Evolutionary conservation across 208 protist species (phyloP), one percentile per base, ranked within the genome.

Genomic region (Vickermania spadyakhi): DNA sequence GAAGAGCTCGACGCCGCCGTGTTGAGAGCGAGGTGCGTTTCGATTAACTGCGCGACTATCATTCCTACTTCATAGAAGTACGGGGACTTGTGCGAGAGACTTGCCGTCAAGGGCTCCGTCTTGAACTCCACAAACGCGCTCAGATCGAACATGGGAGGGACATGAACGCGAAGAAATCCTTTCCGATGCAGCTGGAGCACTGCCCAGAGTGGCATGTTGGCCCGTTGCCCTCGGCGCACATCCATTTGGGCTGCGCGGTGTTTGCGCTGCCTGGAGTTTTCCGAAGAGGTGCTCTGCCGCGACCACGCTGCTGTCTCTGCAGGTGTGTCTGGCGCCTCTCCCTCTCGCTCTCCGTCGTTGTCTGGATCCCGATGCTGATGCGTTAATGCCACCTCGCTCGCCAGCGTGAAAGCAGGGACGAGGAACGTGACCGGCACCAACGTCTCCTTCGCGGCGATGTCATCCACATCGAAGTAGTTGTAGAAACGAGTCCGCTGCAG

Each of bases 51-150:
- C 53, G 72, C 81, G 23, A 87, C 59, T 26, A 54, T 30, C 55
- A 91, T 68, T 1, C 84, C 84, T 5, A 68, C 65, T 45, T 86
- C 75, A 64, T 85, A 87, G 62, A 79, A 91, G 64, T 81, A 79
- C 7, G 84, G 80, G 3, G 80, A 88, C 62, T 82, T 85, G 31
- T 36, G 67, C 30, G 68, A 51, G 25, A 91, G 70, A 69, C 65
- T 91, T 0, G 77, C 75, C 1, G 81, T 80, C 14, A 88, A 66
- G 3, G 84, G 67, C 50, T 91, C 80, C 42, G 75, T 91, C 55
- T 87, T 87, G 54, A 91, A 91, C 66, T 91, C 80, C 30, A 79
- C 74, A 63, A 91, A 91, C 11, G 77, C 77, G 52, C 65, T 42
- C 25, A 80, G 74, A n/a, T 68, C 72, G 67, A 82, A 91, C 26